Base-by-base conservation (phyloP, 768 basidiomycete genomes). In the Collybiopsis confluens region DNA sequence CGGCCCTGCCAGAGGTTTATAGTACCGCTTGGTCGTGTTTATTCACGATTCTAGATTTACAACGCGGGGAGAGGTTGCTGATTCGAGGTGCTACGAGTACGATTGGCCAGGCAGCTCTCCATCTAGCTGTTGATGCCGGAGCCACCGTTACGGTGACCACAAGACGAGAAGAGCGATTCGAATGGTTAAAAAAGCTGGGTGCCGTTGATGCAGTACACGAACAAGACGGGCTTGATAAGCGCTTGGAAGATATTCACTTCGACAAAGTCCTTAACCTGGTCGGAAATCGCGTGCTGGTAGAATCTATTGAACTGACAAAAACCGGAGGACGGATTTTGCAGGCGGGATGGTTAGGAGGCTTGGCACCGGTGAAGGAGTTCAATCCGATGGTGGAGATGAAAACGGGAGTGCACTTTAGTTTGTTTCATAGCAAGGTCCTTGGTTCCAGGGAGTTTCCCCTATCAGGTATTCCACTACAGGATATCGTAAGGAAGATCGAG, bases 361-460 rank as follows among this genome's bases (percentile, higher is more conserved):
- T 63, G 15, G 60, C 40, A 2, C 41, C 60, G 20, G 23, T 62
- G 26, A 33, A 33, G 27, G 60, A 61, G 26, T 61, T 61, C 38
- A 57, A 63, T 45, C 62, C 62, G n/a, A 58, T 45, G 45, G 45
- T 45, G 16, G 45, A 64, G 54, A 61, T 64, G 59, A 43, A 57
- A 23, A 57, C 57, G 43, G 62, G 61, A 21, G 62, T 62, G 20
- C 57, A 63, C 43, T 58, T 63, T 38, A 60, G 57, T 9, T 58
- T 62, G 57, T 64, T 64, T 21, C 59, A 54, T 9, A 64, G 62
- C 52, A 59, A 59, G 45, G 57, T 55, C 15, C 62, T 64, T 45
- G 62, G 62, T 3, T 50, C 48, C 18, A 37, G 45, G 11, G 56
- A 60, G 49, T 64, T 62, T 49, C 60, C 60, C 9, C 43, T 63